Base-by-base conservation (phyloP, 2,329 filamentous ascomycete species). In the Tolypocladium ovalisporum region DNA sequence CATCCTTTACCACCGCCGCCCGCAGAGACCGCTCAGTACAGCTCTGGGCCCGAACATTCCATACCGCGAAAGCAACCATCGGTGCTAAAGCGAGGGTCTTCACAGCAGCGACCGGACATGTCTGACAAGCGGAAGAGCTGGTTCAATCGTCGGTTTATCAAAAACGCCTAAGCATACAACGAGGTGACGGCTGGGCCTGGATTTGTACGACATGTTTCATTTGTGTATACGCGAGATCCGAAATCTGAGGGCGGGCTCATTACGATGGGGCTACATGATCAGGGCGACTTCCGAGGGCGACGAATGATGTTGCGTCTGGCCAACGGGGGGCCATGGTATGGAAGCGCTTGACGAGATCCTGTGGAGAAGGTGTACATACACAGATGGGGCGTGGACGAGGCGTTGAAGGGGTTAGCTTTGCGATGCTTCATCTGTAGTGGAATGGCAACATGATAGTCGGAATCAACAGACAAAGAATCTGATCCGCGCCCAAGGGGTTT, bases 41-140 rank as follows among this genome's bases (percentile, higher is more conserved):
- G 52, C 42, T 60, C 61, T 52, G 56, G 58, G 24, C 57, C 61
- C 17, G 56, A 58, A 35, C 58, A 64, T 5, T 44, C 62, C n/a
- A 58, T 66, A 35, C 66, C 64, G 37, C 66, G 67, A 54, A 70
- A 71, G 62, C 65, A 67, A 57, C 54, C 62, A 35, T 60, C 66
- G 34, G 60, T 70, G 49, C 59, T 70, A 51, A 66, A 63, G 55
- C 61, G 68, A 34, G 63, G 70, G 51, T 62, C 63, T 5, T 54
- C 67, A 36, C 32, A 59, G n/a, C 52, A 58, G 52, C 59, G 37
- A 22, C 56, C 52, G 10, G 56, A 51, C 17, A 56, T 27, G 9
- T 67, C 68, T 15, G 87, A 91, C 60, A 96, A 96, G 79, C 81
- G 89, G 62, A 92, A 91, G 80, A 94, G 91, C 69, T 96, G 92